phyloP scores from a whole-genome alignment of 2,329 filamentous ascomycete genomes.

The Tolypocladium amazonense region DNA sequence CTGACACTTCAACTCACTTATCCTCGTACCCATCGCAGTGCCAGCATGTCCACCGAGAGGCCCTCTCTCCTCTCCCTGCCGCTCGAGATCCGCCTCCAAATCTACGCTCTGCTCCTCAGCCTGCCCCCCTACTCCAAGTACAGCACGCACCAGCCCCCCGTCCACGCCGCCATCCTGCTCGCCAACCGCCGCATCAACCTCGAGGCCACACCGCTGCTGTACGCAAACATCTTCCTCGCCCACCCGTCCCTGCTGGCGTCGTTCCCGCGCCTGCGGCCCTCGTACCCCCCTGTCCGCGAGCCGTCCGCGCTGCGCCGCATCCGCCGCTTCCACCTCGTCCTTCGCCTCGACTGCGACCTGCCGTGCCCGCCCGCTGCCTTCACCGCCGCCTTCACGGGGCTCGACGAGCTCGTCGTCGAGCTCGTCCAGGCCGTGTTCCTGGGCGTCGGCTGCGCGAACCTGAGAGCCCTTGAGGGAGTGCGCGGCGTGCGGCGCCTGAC shows the following conservation, averaged over 20 bases:
- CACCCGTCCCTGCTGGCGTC: conserved; percentile 28
- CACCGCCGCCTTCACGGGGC: conserved; percentile 22
- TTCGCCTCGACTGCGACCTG: conserved; percentile 30
- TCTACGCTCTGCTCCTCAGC: conserved; percentile 31
- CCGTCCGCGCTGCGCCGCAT: conserved; percentile 20
- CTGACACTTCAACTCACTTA: neutral
- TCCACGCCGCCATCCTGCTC: conserved; percentile 29
- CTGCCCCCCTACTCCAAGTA: conserved; percentile 18
- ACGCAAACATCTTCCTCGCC: conserved; percentile 33
- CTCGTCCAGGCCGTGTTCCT: conserved; percentile 26
- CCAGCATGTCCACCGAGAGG: neutral
- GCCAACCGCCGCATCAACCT: conserved; percentile 27
- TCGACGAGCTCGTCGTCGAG: conserved; percentile 29
- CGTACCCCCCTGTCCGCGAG: conserved; percentile 20
- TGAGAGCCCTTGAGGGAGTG: conserved; percentile 31
- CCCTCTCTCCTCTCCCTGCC: conserved; percentile 27
- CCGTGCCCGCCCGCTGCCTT: conserved; percentile 19
- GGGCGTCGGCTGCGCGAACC: conserved; percentile 24
- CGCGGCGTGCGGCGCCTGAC: conserved; percentile 25
- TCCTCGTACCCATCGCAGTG: neutral
- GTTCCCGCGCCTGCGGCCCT: conserved; percentile 27
- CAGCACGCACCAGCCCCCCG: neutral
- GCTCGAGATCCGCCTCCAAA: conserved; percentile 34
- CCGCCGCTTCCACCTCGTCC: conserved; percentile 25
- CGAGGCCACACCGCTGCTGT: conserved; percentile 30